Evolutionary conservation across 768 basidiomycete genomes (phyloP).

Genomic region (Panaeolus cyanescens): DNA sequence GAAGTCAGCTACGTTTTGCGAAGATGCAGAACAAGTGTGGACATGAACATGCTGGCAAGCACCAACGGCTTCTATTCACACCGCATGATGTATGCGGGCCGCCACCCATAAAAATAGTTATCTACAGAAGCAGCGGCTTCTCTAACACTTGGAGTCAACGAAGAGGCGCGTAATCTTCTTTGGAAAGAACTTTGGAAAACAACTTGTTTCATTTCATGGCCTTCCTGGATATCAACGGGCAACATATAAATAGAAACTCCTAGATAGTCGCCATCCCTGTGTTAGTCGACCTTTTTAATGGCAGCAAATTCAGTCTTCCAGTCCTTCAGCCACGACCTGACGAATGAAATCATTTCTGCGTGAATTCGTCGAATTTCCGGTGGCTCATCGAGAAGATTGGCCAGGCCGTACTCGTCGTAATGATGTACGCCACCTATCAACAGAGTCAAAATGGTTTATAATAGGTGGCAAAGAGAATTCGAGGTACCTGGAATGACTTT

Average conservation of each 20-base stretch:
- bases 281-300: too few relatives aligned
- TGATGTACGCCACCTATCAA: conserved; percentile 70
- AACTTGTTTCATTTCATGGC: too few relatives aligned
- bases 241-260: too few relatives aligned
- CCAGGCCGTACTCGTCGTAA: conserved; percentile 76
- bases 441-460: background rate
- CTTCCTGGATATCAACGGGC: too few relatives aligned
- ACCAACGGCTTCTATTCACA: background rate
- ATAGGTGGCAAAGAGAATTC: background rate
- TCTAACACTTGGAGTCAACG: background rate
- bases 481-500: conserved; percentile 82
- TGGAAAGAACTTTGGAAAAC: too few relatives aligned
- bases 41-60: background rate
- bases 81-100: background rate
- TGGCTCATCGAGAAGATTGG: conserved; percentile 65
- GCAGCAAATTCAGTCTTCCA: conserved; percentile 34
- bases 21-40: background rate
- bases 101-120: background rate
- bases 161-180: too few relatives aligned
- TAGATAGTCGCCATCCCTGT: too few relatives aligned
- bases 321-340: conserved; percentile 69
- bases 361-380: conserved; percentile 80
- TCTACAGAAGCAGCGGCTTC: background rate
- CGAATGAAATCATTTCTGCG: conserved; percentile 76
- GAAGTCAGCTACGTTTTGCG: background rate